phyloP scores from a whole-genome alignment of 441 rosid genomes.

The Pelargonium cotyledonis region DNA sequence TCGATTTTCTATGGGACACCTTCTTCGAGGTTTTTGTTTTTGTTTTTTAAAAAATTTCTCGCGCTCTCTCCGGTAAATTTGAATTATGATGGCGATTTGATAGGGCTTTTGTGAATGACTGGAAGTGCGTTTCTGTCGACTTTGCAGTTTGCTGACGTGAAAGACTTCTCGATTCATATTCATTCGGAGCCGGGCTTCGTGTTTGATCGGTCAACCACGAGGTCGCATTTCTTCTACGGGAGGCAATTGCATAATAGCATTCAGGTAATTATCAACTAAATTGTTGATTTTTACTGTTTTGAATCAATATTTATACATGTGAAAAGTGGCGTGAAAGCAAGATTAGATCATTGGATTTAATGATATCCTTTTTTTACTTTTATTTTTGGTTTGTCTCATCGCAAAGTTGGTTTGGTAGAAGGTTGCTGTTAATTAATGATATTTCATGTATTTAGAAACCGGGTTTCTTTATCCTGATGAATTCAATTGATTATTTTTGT shows the following conservation, averaged over 20 bases:
- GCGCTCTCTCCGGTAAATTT: conserved; percentile 8
- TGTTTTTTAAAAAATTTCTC: neutral
- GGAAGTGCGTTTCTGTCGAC: neutral
- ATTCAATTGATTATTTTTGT: neutral
- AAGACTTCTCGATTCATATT: conserved; percentile 57
- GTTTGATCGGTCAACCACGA: conserved; percentile 59
- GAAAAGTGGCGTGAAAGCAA: neutral
- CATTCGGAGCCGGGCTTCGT: conserved; percentile 79
- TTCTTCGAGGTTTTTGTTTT: conserved; percentile 56
- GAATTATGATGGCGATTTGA: neutral
- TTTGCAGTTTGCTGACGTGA: conserved; percentile 51
- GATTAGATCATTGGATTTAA: neutral
- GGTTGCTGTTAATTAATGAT: neutral
- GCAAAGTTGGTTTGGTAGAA: neutral
- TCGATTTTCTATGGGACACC: conserved; percentile 79
- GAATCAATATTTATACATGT: neutral
- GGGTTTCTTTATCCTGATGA: neutral
- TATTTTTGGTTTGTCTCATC: neutral
- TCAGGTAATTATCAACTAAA: conserved; percentile 31
- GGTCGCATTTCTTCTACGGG: conserved; percentile 61
- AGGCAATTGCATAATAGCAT: conserved; percentile 66
- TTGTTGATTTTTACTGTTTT: neutral
- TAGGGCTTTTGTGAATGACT: neutral
- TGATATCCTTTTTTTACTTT: neutral
- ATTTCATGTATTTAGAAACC: neutral